These are phyloP conservation scores for Plasmopara halstedii DNA, from an alignment of 352 stramenopile genomes.

Conservation along the genomic window DNA sequence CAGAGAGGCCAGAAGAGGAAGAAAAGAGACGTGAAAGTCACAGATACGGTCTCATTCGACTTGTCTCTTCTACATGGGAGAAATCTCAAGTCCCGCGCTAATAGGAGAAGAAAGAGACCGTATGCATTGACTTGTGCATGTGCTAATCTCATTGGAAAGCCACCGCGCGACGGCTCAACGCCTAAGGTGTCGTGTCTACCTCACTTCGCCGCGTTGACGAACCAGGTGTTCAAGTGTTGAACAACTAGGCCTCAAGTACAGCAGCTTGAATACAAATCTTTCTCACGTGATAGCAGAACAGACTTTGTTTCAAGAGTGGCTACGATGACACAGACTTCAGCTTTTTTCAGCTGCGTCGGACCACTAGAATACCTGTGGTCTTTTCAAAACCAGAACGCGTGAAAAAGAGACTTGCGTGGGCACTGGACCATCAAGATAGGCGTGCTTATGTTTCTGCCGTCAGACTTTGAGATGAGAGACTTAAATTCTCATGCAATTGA, in stretches of 20 bases:
- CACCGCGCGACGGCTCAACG: constrained; percentile 24
- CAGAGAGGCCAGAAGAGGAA: constrained; percentile 16
- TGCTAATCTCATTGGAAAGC: constrained; percentile 20
- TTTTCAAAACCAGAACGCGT: constrained; percentile 7
- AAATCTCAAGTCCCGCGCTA: too few species aligned
- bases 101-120: background rate
- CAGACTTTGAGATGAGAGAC: constrained; percentile 4
- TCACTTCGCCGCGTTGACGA: constrained; percentile 20
- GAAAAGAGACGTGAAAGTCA: constrained; percentile 3
- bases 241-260: background rate
- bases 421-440: background rate
- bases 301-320: background rate
- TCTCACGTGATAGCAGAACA: too few species aligned
- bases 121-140: constrained; percentile 7
- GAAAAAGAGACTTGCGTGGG: constrained; percentile 5
- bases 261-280: background rate
- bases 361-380: constrained; percentile 10
- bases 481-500: constrained; percentile 13
- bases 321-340: constrained; percentile 2
- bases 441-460: background rate
- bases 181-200: constrained; percentile 14
- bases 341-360: constrained; percentile 3
- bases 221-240: background rate
- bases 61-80: constrained; percentile 22
- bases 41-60: constrained; percentile 16